Evolutionary conservation across 31 red algal genomes (phyloP).

Genomic region (Asparagopsis taxiformis): DNA sequence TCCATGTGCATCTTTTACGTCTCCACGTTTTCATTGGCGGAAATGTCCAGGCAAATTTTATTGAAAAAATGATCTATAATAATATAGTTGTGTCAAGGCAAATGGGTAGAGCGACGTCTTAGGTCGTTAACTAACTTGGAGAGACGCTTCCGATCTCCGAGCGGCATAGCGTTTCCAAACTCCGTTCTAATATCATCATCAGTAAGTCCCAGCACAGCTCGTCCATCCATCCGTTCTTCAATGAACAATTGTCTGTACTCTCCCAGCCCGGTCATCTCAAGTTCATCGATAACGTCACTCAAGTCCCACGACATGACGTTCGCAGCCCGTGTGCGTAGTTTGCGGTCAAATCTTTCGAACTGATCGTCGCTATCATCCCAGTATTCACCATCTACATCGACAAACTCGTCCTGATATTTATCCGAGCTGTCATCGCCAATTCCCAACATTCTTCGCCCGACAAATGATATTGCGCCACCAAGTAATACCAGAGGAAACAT

Average conservation of each 20-base stretch:
- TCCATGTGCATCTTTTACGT: too few relatives aligned
- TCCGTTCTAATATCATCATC: constrained; percentile 42
- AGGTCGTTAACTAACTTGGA: constrained; percentile 27
- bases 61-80: too few relatives aligned
- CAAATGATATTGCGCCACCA: constrained; percentile 11
- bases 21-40: too few relatives aligned
- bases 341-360: constrained; percentile 44
- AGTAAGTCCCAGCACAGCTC: constrained; percentile 26
- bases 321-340: background rate
- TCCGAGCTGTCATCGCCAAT: background rate
- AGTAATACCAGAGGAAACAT: constrained; percentile 25
- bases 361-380: background rate
- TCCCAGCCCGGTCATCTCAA: constrained; percentile 38
- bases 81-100: too few relatives aligned
- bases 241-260: constrained; percentile 66
- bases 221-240: constrained; percentile 60
- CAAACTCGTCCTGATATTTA: background rate
- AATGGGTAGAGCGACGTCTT: constrained; percentile 2
- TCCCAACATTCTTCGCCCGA: background rate
- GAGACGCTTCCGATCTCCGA: constrained; percentile 51
- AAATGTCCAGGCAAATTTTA: too few relatives aligned
- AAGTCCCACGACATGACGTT: constrained; percentile 28
- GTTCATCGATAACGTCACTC: constrained; percentile 54
- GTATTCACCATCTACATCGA: constrained; percentile 5
- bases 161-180: constrained; percentile 35